Base-by-base conservation (phyloP, 805 yeast genomes). In the Hanseniaspora lindneri region DNA sequence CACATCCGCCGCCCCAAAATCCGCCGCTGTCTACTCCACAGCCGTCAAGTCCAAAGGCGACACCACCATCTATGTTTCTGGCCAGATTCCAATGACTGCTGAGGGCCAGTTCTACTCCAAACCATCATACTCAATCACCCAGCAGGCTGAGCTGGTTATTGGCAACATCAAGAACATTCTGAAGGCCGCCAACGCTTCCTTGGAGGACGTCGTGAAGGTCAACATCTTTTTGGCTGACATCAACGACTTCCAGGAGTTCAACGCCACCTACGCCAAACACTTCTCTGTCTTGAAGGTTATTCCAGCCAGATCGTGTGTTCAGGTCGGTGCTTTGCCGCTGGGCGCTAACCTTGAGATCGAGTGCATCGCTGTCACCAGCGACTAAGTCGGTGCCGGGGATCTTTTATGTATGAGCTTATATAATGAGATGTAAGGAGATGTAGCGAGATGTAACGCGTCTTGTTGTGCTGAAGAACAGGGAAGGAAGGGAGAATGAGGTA, bases 21-120 rank as follows among this genome's bases (percentile, higher is more conserved):
- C 97, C 52, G 96, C 95, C 32, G 97, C 96, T 32, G 78, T 95
- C 13, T 89, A 89, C 67, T 84, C 95, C 30, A 97, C 92, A 66
- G 97, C 97, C 41, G 76, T 88, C 66, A 87, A 83, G 69, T 82
- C 82, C 61, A 74, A 39, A 8, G 50, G 92, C 47, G 44, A 41
- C 8, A 41, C 44, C 5, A 78, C 83, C 61, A 65, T 86, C 62
- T 86, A 82, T 64, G 84, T 86, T 51, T 81, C 92, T 39, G 96
- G 96, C 48, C 95, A 87, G 68, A 77, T 87, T 53, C 95, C 95
- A 47, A 75, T 75, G 70, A 83, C 85, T 36, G 73, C 85, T 29
- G 80, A 79, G 4, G 80, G 79, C 60, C 76, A 76, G 65, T 77
- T 80, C 55, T 74, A 83, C 58, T 76, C 75, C 54, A 89, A 81